Evolutionary conservation across 2,329 filamentous ascomycete species (phyloP), one percentile per base, ranked within the genome.

Genomic region (Fusarium goolgardi): DNA sequence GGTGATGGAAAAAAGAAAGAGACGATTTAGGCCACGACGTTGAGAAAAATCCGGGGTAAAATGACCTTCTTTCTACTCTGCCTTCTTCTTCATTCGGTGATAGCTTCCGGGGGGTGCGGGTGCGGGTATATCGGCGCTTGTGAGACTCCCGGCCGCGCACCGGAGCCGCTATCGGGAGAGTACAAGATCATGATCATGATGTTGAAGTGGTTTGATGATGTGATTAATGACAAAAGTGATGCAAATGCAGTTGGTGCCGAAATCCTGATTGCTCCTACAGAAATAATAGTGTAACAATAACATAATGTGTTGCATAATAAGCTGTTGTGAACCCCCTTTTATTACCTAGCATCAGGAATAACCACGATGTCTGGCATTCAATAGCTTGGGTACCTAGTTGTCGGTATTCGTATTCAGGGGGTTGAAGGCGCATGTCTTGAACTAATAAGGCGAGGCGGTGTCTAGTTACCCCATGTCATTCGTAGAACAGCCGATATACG

Each of bases 41-140:
- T 67, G 29, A 55, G 39, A 55, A 63, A 71, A 71, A 71, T 71
- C 69, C 63, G 69, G 69, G 69, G 69, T 71, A 71, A 65, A 46
- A 16, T 61, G 50, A 12, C 32, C 32, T 32, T 65, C 41, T 25
- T 44, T 54, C 55, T n/a, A 25, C 39, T 62, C 12, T 69, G 34
- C 16, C 25, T 51, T 27, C 34, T n/a, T 39, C 27, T 25, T 29
- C 20, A 25, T 27, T 54, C 29, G 41, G 50, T 46, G 65, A 55
- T 63, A 55, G 63, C 52, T 40, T 52, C 59, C 44, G 44, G 63
- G 58, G 63, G 54, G 54, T 52, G 62, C 44, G 62, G 51, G 57
- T 69, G 23, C 63, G 46, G 57, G 35, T 57, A 60, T 54, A 44
- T 35, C 25, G 59, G 67, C 63, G 67, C 58, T 52, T 70, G 43